Conservation (phyloP, 2,329 filamentous ascomycete genomes). For the Blastomyces parvus region DNA sequence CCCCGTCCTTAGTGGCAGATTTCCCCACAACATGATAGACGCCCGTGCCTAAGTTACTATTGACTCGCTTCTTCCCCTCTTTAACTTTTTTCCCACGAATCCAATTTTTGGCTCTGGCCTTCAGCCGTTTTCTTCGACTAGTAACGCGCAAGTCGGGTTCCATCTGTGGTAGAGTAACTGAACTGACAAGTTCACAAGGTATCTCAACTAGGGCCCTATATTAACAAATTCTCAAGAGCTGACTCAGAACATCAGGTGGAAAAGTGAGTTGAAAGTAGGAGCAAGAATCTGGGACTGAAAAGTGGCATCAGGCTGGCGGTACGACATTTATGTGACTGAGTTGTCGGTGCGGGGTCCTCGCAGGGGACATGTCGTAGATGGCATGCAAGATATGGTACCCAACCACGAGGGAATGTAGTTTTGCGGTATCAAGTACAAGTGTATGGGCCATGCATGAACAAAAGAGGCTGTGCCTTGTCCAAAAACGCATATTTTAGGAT, state of each 20-base stretch:
- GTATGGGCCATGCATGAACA: neutral
- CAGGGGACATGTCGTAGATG: neutral
- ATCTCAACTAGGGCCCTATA: neutral
- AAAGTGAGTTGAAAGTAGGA: neutral
- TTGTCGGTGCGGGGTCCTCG: neutral
- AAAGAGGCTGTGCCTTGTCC: neutral
- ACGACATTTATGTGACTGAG: neutral
- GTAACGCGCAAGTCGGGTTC: neutral
- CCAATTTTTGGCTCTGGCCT: neutral
- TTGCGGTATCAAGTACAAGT: neutral
- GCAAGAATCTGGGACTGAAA: neutral
- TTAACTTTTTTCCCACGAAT: neutral
- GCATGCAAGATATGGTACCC: neutral
- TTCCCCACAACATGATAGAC: neutral
- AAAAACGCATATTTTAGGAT: neutral
- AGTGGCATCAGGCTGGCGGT: neutral
- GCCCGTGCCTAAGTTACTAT: neutral
- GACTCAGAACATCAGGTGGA: neutral
- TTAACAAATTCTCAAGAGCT: neutral
- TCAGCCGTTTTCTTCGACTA: neutral
- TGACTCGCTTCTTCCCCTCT: neutral
- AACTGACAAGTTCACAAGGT: too few species aligned
- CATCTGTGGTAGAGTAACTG: neutral
- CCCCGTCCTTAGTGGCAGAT: neutral
- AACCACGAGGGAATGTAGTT: neutral